phyloP scores from a whole-genome alignment of 1,284 basidiomycete species.

The Irpex sp. region DNA sequence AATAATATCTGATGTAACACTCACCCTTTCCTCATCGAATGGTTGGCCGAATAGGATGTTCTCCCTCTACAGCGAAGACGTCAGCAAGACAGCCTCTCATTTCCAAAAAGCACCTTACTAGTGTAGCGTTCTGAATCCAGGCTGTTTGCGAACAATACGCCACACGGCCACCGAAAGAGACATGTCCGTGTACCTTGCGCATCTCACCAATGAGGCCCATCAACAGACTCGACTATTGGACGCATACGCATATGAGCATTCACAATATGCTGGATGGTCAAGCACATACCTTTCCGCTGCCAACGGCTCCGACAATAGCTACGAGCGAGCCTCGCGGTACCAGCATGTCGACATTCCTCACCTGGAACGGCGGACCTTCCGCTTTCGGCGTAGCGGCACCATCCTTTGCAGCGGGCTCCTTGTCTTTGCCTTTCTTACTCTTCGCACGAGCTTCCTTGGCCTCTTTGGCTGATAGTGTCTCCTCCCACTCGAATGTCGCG shows the following conservation, averaged over 20 bases:
- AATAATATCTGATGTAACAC: neutral
- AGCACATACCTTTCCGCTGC: slow-evolving; percentile 41
- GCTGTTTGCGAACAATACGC: slow-evolving; percentile 84
- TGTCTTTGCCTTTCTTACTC: slow-evolving; percentile 17
- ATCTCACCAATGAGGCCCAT: slow-evolving; percentile 77
- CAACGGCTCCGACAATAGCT: slow-evolving; percentile 67
- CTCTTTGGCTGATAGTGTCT: slow-evolving; percentile 26
- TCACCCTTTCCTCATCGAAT: slow-evolving; percentile 52
- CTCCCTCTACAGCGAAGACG: slow-evolving; percentile 38
- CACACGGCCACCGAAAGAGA: slow-evolving; percentile 66
- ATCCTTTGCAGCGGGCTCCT: neutral
- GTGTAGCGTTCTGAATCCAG: slow-evolving; percentile 85
- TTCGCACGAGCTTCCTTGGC: slow-evolving; percentile 18
- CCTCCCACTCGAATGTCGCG: slow-evolving; percentile 68
- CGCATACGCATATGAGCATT: neutral
- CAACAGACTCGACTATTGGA: slow-evolving; percentile 58
- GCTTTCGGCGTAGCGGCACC: slow-evolving; percentile 9
- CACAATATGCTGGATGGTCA: slow-evolving; percentile 3
- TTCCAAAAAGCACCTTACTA: slow-evolving; percentile 41
- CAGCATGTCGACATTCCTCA: slow-evolving; percentile 49
- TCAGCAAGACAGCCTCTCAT: neutral
- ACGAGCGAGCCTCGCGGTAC: slow-evolving; percentile 58
- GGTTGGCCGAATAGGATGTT: slow-evolving; percentile 68
- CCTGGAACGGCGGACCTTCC: slow-evolving; percentile 38
- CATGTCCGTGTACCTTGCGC: slow-evolving; percentile 49